Base-by-base conservation (phyloP, 2,329 filamentous ascomycete genomes). In the Trichoderma citrinoviride region DNA sequence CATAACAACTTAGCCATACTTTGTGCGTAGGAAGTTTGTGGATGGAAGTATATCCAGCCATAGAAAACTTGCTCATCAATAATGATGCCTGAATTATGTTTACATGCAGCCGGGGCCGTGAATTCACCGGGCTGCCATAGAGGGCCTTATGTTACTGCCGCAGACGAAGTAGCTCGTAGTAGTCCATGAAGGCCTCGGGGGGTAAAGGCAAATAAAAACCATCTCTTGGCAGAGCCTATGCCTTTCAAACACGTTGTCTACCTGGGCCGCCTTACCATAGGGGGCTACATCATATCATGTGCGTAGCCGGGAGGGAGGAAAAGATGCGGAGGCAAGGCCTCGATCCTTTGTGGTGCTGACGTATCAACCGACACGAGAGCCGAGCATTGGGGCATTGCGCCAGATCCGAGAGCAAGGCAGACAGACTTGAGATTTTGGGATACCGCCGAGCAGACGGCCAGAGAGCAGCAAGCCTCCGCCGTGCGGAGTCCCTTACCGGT, bases 281-380 rank as follows among this genome's bases (percentile, higher is more conserved):
- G 49, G n/a, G 27, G 33, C 25, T 54, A 29, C 60, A 40, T 40
- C 60, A 47, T 15, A 55, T 63, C 41, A 55, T 63, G 61, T 56
- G 50, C 43, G 47, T 63, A 63, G 41, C 61, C 61, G 61, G 21
- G 21, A 27, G 5, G 19, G 25, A 29, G 37, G 49, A 8, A 21
- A 17, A 46, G 25, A 8, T 21, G 25, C n/a, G 27, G 49, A 33
- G 23, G 43, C 23, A 37, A 15, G 37, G 29, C 27, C 23, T 7
- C 37, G 3, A 19, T 21, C 40, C 19, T 44, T 7, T 21, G 12
- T 49, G 41, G 41, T 7, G 52, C 41, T 55, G 33, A 49, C 43
- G 41, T 40, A 54, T 50, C 50, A 47, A 6, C 50, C 41, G 8
- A 6, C 50, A 46, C 3, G 50, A 63, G 5, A 29, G 43, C 17